These are phyloP conservation scores for Thalassiosira exigua DNA, from an alignment of 352 stramenopile genomes.

Conservation along the genomic window DNA sequence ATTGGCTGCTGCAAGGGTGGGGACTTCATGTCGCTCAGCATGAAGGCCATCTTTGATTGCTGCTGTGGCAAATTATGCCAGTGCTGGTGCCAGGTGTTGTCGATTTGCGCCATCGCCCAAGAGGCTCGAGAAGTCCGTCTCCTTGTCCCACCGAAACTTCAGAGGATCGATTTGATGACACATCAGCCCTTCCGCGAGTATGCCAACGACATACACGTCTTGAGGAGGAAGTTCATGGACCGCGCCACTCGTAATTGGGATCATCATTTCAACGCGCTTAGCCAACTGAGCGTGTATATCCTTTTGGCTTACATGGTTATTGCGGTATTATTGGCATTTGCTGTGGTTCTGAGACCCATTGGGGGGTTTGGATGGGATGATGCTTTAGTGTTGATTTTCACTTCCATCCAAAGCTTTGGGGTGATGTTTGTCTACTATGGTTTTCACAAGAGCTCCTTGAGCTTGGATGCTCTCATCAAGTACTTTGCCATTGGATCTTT, in stretches of 20 bases:
- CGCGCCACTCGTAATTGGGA: slow-evolving; percentile 49
- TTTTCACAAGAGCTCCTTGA: slow-evolving; percentile 82
- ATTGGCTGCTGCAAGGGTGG: too few relatives aligned
- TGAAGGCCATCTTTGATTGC: slow-evolving; percentile 61
- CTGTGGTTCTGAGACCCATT: slow-evolving; percentile 67
- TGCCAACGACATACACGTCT: slow-evolving; percentile 74
- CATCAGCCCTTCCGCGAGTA: slow-evolving; percentile 84
- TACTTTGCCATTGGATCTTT: slow-evolving; percentile 82
- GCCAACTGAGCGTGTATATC: slow-evolving; percentile 75
- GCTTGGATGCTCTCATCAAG: slow-evolving; percentile 83
- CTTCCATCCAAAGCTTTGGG: slow-evolving; percentile 78
- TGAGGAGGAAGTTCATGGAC: slow-evolving; percentile 69
- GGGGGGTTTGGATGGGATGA: slow-evolving; percentile 75
- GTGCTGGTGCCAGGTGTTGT: slow-evolving; percentile 80
- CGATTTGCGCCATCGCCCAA: slow-evolving; percentile 79
- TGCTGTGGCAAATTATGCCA: slow-evolving; percentile 77
- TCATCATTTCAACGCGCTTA: slow-evolving; percentile 75
- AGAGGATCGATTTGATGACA: slow-evolving; percentile 81
- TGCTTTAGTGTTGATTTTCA: slow-evolving; percentile 75
- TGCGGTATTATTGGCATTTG: slow-evolving; percentile 50
- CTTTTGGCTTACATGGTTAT: slow-evolving; percentile 59
- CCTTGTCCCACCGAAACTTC: slow-evolving; percentile 70
- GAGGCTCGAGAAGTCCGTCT: slow-evolving; percentile 78
- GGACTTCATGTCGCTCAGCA: slow-evolving; percentile 66
- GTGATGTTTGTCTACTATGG: slow-evolving; percentile 80